phyloP scores from a whole-genome alignment of 176 grass and related monocot genomes.

The Juncus effusus region DNA sequence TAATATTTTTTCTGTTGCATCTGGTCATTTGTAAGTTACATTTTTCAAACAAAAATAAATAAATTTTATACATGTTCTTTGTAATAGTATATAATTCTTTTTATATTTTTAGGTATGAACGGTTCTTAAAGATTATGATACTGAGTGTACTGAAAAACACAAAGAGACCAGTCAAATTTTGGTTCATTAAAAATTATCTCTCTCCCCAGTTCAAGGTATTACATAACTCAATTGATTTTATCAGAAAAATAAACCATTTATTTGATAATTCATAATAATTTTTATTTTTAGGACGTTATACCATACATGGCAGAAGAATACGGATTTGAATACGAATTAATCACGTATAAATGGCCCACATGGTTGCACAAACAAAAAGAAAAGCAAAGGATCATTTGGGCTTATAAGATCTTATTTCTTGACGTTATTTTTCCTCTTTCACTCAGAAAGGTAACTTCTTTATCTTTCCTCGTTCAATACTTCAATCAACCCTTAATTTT shows the following conservation, averaged over 20 bases:
- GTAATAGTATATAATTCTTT: constrained; percentile 18
- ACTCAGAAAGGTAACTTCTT: constrained; percentile 62
- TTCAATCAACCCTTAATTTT: constrained; percentile 8
- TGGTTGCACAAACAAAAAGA: constrained; percentile 99
- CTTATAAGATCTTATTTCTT: constrained; percentile 99
- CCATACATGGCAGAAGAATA: constrained; percentile 90
- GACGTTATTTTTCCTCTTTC: constrained; percentile 99
- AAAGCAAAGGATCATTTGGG: constrained; percentile 99
- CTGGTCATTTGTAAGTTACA: constrained; percentile 87
- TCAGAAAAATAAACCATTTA: constrained; percentile 15
- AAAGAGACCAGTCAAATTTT: constrained; percentile 92
- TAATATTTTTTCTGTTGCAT: constrained; percentile 99
- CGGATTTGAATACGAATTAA: constrained; percentile 87
- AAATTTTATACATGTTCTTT: not conserved
- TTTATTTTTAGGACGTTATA: constrained; percentile 72
- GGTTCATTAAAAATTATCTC: constrained; percentile 99
- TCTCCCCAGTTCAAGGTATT: constrained; percentile 96
- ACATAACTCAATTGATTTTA: constrained; percentile 27
- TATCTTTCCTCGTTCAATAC: constrained; percentile 14
- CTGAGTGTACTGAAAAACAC: constrained; percentile 95
- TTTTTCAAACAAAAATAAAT: not conserved
- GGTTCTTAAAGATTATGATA: constrained; percentile 99
- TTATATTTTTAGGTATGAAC: constrained; percentile 63
- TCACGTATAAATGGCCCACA: constrained; percentile 99
- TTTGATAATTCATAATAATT: constrained; percentile 9